Base-by-base conservation (phyloP, 2,329 filamentous ascomycete species). In the Calycina marina region DNA sequence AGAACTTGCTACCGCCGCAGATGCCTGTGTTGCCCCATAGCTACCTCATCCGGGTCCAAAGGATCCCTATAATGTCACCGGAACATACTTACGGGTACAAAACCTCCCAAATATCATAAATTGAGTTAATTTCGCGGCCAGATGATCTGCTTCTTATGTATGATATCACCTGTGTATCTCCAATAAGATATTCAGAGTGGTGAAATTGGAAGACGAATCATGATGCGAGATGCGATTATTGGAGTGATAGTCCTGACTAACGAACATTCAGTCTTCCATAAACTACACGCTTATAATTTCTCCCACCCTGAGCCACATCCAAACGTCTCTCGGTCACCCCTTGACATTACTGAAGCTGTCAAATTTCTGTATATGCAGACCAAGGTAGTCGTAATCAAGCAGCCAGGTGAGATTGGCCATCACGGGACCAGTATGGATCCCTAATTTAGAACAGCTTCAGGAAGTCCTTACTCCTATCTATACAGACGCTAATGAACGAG, bases 271-370 rank as follows among this genome's bases (percentile, higher is more conserved):
- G 77, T 84, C 51, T 84, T 78, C 50, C 71, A 67, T 43, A 78
- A 85, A 49, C 70, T 86, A 20, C 78, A 75, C 51, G 56, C 58
- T 13, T 84, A 74, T 59, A 86, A 86, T 49, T 84, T 84, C 47
- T 57, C 56, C 2, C 54, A 53, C 5, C 53, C 60, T 5, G 50
- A 58, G 8, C 52, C 61, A 1, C 57, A 55, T 1, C 51, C 44
- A 26, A 56, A 55, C 42, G 57, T 55, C 33, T 68, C 59, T 2
- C 63, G 69, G 0, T 58, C 55, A 1, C 61, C 73, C 0, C 62
- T 82, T 22, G 57, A 69, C 18, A 68, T 63, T 0, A 66, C 68
- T 38, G 77, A 85, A 58, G 78, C 75, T 1, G 75, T 73, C 12
- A 66, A 78, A 6, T 62, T 85, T 34, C 80, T 86, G 39, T 56